These are phyloP conservation scores for Eutreptiella sp. DNA, from an alignment of 208 protist genomes.

Conservation along the genomic window DNA sequence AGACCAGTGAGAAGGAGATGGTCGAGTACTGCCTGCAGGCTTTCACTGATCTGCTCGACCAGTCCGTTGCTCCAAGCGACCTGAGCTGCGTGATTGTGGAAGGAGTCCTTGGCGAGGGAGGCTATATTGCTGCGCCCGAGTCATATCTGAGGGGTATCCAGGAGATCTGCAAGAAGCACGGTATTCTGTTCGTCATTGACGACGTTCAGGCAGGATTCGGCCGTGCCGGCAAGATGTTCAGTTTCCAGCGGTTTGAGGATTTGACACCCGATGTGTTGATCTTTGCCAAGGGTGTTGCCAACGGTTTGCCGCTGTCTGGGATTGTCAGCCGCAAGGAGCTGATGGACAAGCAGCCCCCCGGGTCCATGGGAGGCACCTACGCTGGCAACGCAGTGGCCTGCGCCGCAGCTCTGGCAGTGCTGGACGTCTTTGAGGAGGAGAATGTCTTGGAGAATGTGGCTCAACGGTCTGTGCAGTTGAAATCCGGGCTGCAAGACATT, in stretches of 20 bases:
- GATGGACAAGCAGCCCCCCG: constrained; percentile 17
- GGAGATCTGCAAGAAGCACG: constrained; percentile 25
- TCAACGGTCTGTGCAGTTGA: constrained; percentile 3
- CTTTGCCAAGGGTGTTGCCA: constrained; percentile 43
- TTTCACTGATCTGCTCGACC: constrained; percentile 38
- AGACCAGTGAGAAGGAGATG: constrained; percentile 16
- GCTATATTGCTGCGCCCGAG: constrained; percentile 36
- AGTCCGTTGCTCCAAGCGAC: constrained; percentile 29
- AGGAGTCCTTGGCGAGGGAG: constrained; percentile 44
- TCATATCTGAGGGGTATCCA: background rate
- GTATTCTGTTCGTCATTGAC: constrained; percentile 38
- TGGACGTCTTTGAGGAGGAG: constrained; percentile 50
- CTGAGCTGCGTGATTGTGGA: constrained; percentile 41
- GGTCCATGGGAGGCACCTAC: constrained; percentile 44
- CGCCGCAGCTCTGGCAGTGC: constrained; percentile 42
- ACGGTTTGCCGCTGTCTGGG: constrained; percentile 35
- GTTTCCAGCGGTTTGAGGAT: constrained; percentile 36
- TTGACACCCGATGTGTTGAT: constrained; percentile 39
- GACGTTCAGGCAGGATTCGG: constrained; percentile 61
- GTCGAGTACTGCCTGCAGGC: constrained; percentile 28
- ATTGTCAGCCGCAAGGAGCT: constrained; percentile 23
- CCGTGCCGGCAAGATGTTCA: constrained; percentile 54
- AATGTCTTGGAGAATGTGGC: constrained; percentile 36
- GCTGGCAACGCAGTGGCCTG: constrained; percentile 50
- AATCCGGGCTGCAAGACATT: constrained; percentile 3